Evolutionary conservation across 1,284 basidiomycete species (phyloP).

Genomic region (Cronartium ribicola): DNA sequence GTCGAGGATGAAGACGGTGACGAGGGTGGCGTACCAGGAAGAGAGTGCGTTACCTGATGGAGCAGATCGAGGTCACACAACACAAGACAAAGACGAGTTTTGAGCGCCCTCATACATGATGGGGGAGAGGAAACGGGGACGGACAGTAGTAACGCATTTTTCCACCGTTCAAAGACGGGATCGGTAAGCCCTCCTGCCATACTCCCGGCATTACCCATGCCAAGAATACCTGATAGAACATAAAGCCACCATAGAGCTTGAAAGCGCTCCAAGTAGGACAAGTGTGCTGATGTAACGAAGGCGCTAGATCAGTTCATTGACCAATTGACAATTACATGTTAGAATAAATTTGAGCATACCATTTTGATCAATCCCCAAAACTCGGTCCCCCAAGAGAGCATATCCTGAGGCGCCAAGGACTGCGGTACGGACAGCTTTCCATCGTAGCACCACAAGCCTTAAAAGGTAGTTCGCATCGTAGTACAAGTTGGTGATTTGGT

Average conservation of each 20-base stretch:
- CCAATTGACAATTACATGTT: neutral
- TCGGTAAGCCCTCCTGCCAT: conserved; percentile 66
- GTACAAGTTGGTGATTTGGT: too few species aligned
- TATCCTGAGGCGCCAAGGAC: conserved; percentile 4
- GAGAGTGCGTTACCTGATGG: conserved; percentile 62
- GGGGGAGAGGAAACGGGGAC: neutral
- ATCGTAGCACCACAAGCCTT: conserved; percentile 44
- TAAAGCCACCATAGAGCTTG: conserved; percentile 82
- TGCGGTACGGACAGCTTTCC: conserved; percentile 25
- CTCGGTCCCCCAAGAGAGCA: conserved; percentile 23
- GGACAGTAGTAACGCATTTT: conserved; percentile 16
- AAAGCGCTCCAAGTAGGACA: conserved; percentile 82
- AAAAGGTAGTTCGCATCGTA: too few species aligned
- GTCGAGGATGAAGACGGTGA: conserved; percentile 73
- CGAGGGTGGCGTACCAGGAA: conserved; percentile 80
- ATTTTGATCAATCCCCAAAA: conserved; percentile 43
- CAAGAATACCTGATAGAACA: conserved; percentile 81
- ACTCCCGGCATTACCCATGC: conserved; percentile 88
- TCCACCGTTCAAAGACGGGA: conserved; percentile 49
- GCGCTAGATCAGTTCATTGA: neutral
- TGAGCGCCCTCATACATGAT: neutral
- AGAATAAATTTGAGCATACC: conserved; percentile 34
- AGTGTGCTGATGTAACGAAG: conserved; percentile 64
- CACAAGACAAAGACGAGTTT: conserved; percentile 74
- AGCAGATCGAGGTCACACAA: conserved; percentile 86